Percentiles rank a stretch among this genome's conserved stretches.
phyloP scores from a whole-genome alignment of 768 basidiomycete species.

The Trametes sanguinea region DNA sequence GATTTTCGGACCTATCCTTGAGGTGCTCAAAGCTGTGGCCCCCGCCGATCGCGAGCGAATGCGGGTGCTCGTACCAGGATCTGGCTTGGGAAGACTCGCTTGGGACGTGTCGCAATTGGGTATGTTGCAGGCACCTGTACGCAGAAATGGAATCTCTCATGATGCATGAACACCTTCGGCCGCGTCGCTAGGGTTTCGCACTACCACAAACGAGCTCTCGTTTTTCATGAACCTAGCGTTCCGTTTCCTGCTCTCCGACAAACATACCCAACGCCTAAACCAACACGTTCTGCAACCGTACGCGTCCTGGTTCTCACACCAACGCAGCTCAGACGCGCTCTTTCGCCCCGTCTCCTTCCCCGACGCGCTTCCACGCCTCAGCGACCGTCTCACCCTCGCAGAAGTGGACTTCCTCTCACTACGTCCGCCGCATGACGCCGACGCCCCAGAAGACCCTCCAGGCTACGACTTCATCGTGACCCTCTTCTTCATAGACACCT shows the following conservation, averaged over 20 bases:
- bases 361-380: constrained; percentile 56
- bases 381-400: constrained; percentile 44
- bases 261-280: constrained; percentile 40
- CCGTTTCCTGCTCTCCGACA: constrained; percentile 55
- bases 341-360: constrained; percentile 61
- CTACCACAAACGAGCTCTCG: constrained; percentile 64
- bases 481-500: constrained; percentile 47
- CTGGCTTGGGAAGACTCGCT: constrained; percentile 63
- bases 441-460: background rate
- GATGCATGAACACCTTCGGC: background rate
- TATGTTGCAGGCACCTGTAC: constrained; percentile 28
- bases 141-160: background rate
- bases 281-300: constrained; percentile 62
- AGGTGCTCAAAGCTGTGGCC: constrained; percentile 39
- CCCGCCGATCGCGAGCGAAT: constrained; percentile 33
- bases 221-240: constrained; percentile 66
- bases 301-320: constrained; percentile 72
- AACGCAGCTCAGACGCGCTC: constrained; percentile 47
- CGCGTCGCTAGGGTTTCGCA: constrained; percentile 43
- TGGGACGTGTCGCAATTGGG: constrained; percentile 69
- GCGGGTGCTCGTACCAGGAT: constrained; percentile 63
- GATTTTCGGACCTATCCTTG: constrained; percentile 59
- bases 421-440: background rate
- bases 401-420: constrained; percentile 59
- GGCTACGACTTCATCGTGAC: constrained; percentile 61